Evolutionary conservation across 306 rosid species (phyloP), one percentile per base, ranked within the genome.

Genomic region (Myrica gale): DNA sequence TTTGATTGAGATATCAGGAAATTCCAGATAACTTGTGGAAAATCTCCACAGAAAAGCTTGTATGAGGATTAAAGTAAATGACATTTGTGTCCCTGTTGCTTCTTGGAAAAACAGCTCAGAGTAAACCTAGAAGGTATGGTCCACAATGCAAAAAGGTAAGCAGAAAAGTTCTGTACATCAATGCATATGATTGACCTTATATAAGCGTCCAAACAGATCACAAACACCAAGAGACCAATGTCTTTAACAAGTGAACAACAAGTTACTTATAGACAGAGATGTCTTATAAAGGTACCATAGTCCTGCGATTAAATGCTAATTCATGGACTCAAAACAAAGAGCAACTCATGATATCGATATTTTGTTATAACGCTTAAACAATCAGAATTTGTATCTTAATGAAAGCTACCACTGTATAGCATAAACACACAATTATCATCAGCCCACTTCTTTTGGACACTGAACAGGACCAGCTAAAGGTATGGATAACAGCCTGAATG

Each of bases 281-380:
- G 68, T 62, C 68, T 62, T 20, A 56, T 8, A 16, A 16, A 16
- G 20, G 60, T 66, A 61, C 13, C 37, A 8, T 47, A 37, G 21
- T 52, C 45, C 21, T 1, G 44, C 21, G 20, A 26, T 19, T 19
- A 66, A 68, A 53, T 68, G 51, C 58, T 43, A 76, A 51, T 21
- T 68, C 74, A 42, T 6, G 23, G 17, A 26, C 19, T 69, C 17
- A 45, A 76, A 68, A 57, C 20, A 44, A 76, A 68, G 46, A 39
- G 46, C 5, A 62, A 39, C 16, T n/a, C 46, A 62, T 15, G 42
- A 32, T 61, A 61, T 61, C 44, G 32, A 5, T 61, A 26, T 61
- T 12, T 13, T 61, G 19, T 56, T 56, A 9, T 56, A 20, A 21
- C 1, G 46, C 15, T 2, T 13, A 37, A 5, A 62, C 37, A 15